These are phyloP conservation scores for Lactifluus hygrophoroides DNA, from an alignment of 768 basidiomycete species.

Conservation along the genomic window DNA sequence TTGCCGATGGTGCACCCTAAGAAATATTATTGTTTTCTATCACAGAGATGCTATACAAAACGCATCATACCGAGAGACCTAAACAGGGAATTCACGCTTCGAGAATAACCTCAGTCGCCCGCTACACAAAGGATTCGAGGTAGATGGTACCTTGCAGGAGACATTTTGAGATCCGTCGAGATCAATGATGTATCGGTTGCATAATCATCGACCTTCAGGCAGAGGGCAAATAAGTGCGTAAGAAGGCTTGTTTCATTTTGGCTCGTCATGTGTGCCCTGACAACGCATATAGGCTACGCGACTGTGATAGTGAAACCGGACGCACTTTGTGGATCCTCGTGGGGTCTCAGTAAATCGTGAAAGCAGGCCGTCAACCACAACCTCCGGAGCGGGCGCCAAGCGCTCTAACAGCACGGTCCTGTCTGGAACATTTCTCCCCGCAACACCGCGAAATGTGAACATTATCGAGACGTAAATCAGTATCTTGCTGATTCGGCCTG, in stretches of 20 bases:
- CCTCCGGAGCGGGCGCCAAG: constrained; percentile 48
- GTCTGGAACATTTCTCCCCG: constrained; percentile 31
- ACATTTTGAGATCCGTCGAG: constrained; percentile 67
- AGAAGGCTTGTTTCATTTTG: constrained; percentile 64
- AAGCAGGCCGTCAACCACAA: constrained; percentile 66
- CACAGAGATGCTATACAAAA: background rate
- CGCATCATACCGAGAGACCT: constrained; percentile 52
- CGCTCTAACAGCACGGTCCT: constrained; percentile 48
- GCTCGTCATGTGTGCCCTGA: constrained; percentile 43
- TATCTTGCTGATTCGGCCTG: constrained; percentile 46
- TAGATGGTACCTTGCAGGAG: constrained; percentile 49
- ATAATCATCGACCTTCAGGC: constrained; percentile 71
- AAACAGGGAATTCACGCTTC: constrained; percentile 60
- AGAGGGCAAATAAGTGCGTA: constrained; percentile 73
- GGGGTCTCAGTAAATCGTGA: constrained; percentile 73
- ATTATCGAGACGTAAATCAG: constrained; percentile 78
- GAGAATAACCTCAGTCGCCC: constrained; percentile 6
- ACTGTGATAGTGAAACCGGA: constrained; percentile 3
- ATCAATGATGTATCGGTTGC: constrained; percentile 58
- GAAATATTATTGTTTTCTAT: background rate
- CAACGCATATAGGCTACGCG: background rate
- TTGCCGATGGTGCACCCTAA: constrained; percentile 66
- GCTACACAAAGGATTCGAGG: background rate
- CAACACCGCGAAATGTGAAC: constrained; percentile 53
- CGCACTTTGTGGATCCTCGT: constrained; percentile 58